Base-by-base conservation (phyloP, 345 rosid species). In the Eucalyptus sp. region DNA sequence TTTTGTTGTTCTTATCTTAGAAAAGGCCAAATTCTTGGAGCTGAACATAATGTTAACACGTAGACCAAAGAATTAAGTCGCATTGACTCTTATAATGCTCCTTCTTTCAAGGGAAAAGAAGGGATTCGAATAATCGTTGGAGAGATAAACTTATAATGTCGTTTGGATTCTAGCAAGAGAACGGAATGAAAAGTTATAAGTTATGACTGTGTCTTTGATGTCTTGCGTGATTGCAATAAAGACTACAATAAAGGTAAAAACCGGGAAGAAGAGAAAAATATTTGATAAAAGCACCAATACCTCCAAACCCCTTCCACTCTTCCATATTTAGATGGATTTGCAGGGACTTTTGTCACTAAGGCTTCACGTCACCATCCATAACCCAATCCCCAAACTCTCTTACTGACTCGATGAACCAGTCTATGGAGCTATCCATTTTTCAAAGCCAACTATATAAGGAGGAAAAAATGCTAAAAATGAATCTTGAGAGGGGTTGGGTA, bases 401-500 rank as follows among this genome's bases (percentile, higher is more conserved):
- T 17, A 17, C 56, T 17, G 17, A 52, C 22, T 52, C 56, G 8
- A 52, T 52, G 56, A 52, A 22, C 9, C 9, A 3, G 56, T 52
- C 1, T 52, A 17, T 52, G 56, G 24, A 52, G 56, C 24, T 52
- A 52, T 52, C 56, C 2, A 17, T 52, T 52, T 52, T 52, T 52
- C 56, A 17, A 52, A 52, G 24, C 22, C 56, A 52, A 52, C 56
- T 17, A 52, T 52, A 52, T 52, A 52, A 17, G 56, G 24, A 52
- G 56, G 9, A 52, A 52, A 52, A 52, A 52, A 17, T 52, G 56
- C 56, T 50, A 50, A 50, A 16, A 50, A 50, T 16, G 54, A 50
- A 50, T 50, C 20, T 50, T 0, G 2, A 50, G 54, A 6, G 54
- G 54, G 20, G 54, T 50, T 16, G 54, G 3, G 0, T 50, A 50